Evolutionary conservation across 2,329 filamentous ascomycete genomes (phyloP).

Genomic region (Dothistroma pini): DNA sequence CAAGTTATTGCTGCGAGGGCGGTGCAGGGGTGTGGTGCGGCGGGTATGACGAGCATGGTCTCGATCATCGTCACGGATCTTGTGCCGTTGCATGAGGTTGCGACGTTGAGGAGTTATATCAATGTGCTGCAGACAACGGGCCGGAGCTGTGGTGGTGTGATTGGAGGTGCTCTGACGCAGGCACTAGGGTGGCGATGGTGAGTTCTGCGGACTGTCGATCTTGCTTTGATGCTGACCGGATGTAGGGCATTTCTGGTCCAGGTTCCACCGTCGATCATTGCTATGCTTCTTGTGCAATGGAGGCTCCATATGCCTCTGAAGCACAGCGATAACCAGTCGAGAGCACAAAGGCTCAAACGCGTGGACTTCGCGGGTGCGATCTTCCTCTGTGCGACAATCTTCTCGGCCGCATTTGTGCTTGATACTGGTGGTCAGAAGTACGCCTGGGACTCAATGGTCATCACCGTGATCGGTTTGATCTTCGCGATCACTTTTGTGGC

Average conservation of each 20-base stretch:
- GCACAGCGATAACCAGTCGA: constrained; percentile 6
- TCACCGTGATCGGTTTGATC: constrained; percentile 24
- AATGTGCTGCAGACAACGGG: constrained; percentile 51
- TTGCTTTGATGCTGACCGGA: constrained; percentile 1
- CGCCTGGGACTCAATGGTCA: constrained; percentile 37
- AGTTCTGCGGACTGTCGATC: background rate
- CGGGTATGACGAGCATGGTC: constrained; percentile 44
- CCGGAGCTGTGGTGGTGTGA: constrained; percentile 49
- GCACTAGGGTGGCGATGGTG: constrained; percentile 64
- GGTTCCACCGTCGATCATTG: constrained; percentile 52
- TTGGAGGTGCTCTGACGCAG: constrained; percentile 61
- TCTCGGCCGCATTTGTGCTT: constrained; percentile 45
- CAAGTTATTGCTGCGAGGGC: constrained; percentile 42
- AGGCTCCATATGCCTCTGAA: constrained; percentile 22
- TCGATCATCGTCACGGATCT: constrained; percentile 50
- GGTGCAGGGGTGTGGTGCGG: constrained; percentile 44
- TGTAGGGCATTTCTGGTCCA: constrained; percentile 56
- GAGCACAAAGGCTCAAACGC: constrained; percentile 43
- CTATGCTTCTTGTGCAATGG: constrained; percentile 46
- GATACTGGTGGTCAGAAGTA: constrained; percentile 48
- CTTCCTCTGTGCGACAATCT: constrained; percentile 44
- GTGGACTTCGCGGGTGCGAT: constrained; percentile 59
- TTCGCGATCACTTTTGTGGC: constrained; percentile 10
- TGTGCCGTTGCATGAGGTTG: constrained; percentile 48
- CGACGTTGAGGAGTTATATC: constrained; percentile 49